Conservation (phyloP, 306 rosid species). For the Medicago arabica region DNA sequence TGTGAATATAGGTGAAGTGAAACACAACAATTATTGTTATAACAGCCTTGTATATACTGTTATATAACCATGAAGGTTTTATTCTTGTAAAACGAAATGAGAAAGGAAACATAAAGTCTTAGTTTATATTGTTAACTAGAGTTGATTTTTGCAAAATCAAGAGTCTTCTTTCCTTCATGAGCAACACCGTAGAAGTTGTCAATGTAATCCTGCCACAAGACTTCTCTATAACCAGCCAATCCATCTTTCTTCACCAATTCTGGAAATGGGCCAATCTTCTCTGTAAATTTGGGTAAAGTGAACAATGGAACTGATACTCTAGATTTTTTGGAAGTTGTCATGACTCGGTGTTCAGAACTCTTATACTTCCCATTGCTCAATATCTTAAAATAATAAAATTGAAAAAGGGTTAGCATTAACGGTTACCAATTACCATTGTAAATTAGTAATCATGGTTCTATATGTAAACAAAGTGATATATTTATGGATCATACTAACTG, state of each 20-base stretch:
- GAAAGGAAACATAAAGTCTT: background rate
- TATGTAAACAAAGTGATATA: too few species aligned
- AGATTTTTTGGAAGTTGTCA: constrained; percentile 53
- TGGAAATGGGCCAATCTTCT: constrained; percentile 56
- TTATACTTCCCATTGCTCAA: constrained; percentile 72
- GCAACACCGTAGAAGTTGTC: constrained; percentile 59
- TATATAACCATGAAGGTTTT: too few species aligned
- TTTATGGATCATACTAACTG: too few species aligned
- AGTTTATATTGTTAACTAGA: too few species aligned
- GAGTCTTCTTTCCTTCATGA: constrained; percentile 68
- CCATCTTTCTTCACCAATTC: constrained; percentile 57
- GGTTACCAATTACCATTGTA: background rate
- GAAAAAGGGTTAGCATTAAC: background rate
- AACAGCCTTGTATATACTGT: too few species aligned
- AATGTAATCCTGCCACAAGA: constrained; percentile 63
- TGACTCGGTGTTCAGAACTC: constrained; percentile 69
- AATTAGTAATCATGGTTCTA: background rate
- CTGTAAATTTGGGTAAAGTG: constrained; percentile 39
- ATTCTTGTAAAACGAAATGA: too few species aligned
- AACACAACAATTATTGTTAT: too few species aligned
- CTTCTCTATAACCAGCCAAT: constrained; percentile 52
- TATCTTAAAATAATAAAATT: constrained; percentile 40
- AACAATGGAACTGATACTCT: constrained; percentile 69
- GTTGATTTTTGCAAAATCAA: constrained; percentile 53
- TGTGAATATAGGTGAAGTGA: too few species aligned